phyloP scores from a whole-genome alignment of 306 rosid genomes.

The Ormosia emarginata region DNA sequence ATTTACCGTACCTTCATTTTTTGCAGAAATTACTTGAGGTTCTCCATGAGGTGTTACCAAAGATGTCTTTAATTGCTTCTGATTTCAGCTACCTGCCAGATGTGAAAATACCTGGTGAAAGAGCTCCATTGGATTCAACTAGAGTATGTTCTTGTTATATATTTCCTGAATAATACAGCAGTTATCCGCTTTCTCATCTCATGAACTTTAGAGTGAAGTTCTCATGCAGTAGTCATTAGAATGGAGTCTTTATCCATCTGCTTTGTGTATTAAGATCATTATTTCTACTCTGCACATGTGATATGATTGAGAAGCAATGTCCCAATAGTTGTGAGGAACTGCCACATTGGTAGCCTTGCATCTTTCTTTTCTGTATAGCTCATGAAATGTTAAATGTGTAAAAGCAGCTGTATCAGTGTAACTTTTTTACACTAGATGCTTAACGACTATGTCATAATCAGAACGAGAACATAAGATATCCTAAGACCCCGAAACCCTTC shows the following conservation, averaged over 20 bases:
- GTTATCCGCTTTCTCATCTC: conserved; percentile 13
- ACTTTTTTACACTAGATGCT: no score
- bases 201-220: neutral
- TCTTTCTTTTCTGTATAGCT: no score
- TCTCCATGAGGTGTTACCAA: conserved; percentile 79
- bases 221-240: neutral
- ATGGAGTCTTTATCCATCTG: neutral
- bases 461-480: no score
- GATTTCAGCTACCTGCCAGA: conserved; percentile 94
- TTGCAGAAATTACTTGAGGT: conserved; percentile 81
- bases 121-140: conserved; percentile 96
- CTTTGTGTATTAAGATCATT: conserved; percentile 1
- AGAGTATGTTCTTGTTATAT: conserved; percentile 49
- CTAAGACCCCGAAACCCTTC: no score
- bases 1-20: conserved; percentile 20
- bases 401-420: no score
- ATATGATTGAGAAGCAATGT: neutral
- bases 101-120: conserved; percentile 79
- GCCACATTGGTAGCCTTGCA: no score
- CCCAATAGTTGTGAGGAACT: neutral
- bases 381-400: no score
- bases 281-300: conserved; percentile 1
- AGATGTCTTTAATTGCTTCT: conserved; percentile 95
- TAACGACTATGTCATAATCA: no score
- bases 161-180: conserved; percentile 12